Evolutionary conservation across 306 rosid species (phyloP).

Genomic region (Spatholobus suberectus): DNA sequence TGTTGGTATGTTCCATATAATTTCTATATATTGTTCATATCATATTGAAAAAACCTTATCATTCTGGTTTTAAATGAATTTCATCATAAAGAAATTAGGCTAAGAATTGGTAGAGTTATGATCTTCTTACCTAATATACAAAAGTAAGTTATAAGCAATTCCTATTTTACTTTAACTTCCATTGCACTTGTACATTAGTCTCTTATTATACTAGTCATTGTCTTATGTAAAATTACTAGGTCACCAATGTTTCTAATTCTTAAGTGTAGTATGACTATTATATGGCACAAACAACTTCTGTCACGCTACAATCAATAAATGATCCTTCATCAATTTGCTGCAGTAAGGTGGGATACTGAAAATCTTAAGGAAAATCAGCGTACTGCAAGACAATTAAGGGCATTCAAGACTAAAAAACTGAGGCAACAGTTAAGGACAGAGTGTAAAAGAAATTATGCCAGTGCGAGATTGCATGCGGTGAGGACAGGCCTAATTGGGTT

Average conservation of each 20-base stretch:
- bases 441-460: background rate
- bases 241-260: background rate
- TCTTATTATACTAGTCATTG: background rate
- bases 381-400: conserved; percentile 34
- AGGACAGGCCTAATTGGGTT: background rate
- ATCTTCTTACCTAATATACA: background rate
- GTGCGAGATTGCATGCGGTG: background rate
- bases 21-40: background rate
- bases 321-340: conserved; percentile 28
- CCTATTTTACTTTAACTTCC: background rate
- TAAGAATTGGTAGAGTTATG: background rate
- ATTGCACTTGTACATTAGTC: background rate
- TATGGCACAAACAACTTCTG: background rate
- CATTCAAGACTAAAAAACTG: conserved; percentile 21
- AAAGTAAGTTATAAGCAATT: background rate
- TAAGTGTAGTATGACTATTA: background rate
- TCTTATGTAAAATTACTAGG: background rate
- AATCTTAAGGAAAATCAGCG: conserved; percentile 20
- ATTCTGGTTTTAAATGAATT: background rate
- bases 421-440: conserved; percentile 26
- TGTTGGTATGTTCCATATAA: conserved; percentile 20
- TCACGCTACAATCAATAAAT: background rate
- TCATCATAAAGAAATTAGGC: background rate
- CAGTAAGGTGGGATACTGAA: conserved; percentile 16
- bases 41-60: background rate